phyloP scores from a whole-genome alignment of 148 eudicot genomes.

The Cornus suecica region DNA sequence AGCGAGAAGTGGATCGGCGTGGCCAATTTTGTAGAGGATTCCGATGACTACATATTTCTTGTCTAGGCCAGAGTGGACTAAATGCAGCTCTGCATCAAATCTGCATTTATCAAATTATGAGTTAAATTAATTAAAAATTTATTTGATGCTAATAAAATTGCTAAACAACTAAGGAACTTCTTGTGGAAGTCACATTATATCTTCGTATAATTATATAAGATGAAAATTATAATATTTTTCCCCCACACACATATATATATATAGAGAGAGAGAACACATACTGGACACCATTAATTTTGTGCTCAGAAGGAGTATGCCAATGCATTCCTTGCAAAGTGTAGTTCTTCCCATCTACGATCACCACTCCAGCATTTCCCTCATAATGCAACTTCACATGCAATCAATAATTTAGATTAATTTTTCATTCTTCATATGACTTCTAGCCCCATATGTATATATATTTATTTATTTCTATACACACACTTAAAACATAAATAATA shows the following conservation, averaged over 20 bases:
- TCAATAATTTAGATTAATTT: background rate
- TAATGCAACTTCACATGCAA: background rate
- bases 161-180: too few relatives aligned
- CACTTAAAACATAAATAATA: too few relatives aligned
- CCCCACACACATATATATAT: too few relatives aligned
- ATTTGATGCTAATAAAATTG: too few relatives aligned
- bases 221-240: too few relatives aligned
- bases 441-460: too few relatives aligned
- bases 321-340: slow-evolving; percentile 63
- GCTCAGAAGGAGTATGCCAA: slow-evolving; percentile 93
- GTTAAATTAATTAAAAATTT: too few relatives aligned
- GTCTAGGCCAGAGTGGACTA: slow-evolving; percentile 53
- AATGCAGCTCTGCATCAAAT: slow-evolving; percentile 67
- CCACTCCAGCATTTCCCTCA: slow-evolving; percentile 29
- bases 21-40: slow-evolving; percentile 49
- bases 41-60: slow-evolving; percentile 46
- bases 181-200: too few relatives aligned
- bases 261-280: slow-evolving; percentile 23
- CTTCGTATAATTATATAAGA: too few relatives aligned
- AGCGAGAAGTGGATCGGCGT: slow-evolving; percentile 50
- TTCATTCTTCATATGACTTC: too few relatives aligned
- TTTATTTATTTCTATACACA: too few relatives aligned
- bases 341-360: slow-evolving; percentile 41
- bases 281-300: slow-evolving; percentile 55
- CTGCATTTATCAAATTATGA: slow-evolving; percentile 21